phyloP scores from a whole-genome alignment of 1,284 basidiomycete species.

The Microbotryum violaceum region DNA sequence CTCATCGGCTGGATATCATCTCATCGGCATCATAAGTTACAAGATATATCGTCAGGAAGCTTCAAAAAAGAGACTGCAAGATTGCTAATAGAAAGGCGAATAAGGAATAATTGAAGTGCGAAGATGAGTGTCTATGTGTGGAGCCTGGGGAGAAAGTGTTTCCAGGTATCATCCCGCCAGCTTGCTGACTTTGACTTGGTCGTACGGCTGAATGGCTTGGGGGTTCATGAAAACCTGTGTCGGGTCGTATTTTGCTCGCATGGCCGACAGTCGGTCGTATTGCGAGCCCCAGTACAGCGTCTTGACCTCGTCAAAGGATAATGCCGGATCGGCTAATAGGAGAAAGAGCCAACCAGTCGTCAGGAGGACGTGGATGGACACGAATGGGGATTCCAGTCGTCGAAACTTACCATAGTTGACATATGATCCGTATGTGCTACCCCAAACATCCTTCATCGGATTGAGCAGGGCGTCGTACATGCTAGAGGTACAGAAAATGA shows the following conservation, averaged over 20 bases:
- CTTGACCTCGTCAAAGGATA: constrained; percentile 9
- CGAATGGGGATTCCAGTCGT: neutral
- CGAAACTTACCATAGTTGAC: constrained; percentile 24
- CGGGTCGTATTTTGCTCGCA: constrained; percentile 22
- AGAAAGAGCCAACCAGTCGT: neutral
- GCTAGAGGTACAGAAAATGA: neutral
- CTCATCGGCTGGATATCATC: too few species aligned
- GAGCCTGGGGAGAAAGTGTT: too few species aligned
- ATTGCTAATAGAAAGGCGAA: too few species aligned
- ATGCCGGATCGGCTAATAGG: constrained; percentile 17
- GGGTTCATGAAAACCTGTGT: constrained; percentile 14
- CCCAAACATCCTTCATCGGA: constrained; percentile 13
- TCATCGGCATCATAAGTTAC: too few species aligned
- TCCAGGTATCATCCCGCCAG: neutral
- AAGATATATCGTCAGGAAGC: too few species aligned
- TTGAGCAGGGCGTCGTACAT: constrained; percentile 23
- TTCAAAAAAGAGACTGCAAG: too few species aligned
- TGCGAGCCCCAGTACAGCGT: constrained; percentile 28
- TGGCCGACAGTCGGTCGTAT: constrained; percentile 15
- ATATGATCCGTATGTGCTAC: constrained; percentile 12
- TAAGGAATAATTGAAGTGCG: too few species aligned
- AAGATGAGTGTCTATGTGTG: too few species aligned
- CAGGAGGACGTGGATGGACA: neutral
- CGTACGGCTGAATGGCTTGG: constrained; percentile 17
- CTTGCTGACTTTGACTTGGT: neutral